Conservation (phyloP, 2,329 filamentous ascomycete species). For the Claviceps sp. region DNA sequence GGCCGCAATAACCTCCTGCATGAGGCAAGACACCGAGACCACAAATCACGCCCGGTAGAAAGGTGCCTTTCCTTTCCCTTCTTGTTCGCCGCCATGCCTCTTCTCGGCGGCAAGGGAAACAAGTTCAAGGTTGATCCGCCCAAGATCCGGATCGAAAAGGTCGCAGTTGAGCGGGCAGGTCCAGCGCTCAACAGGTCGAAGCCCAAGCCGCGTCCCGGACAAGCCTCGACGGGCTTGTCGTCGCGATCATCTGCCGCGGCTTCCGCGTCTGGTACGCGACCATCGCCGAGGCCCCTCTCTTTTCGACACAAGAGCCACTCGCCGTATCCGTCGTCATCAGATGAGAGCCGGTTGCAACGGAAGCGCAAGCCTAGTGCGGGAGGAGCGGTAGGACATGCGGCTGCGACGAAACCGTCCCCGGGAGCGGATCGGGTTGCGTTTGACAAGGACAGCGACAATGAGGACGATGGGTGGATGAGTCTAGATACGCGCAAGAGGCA, state of each 20-base stretch:
- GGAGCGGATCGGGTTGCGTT: slow-evolving; percentile 35
- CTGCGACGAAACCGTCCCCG: slow-evolving; percentile 24
- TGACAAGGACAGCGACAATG: slow-evolving; percentile 36
- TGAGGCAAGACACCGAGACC: too few species aligned
- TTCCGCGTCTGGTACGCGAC: slow-evolving; percentile 13
- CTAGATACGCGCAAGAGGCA: slow-evolving; percentile 35
- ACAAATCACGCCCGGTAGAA: too few species aligned
- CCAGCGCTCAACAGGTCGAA: slow-evolving; percentile 24
- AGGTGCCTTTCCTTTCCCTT: background rate
- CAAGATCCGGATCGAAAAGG: slow-evolving; percentile 39
- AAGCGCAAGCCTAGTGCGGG: slow-evolving; percentile 33
- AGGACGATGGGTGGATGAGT: slow-evolving; percentile 39
- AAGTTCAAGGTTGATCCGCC: slow-evolving; percentile 39
- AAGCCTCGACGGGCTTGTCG: slow-evolving; percentile 8
- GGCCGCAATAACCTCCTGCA: too few species aligned
- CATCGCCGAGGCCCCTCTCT: slow-evolving; percentile 26
- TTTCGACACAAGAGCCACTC: slow-evolving; percentile 27
- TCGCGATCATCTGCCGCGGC: slow-evolving; percentile 18
- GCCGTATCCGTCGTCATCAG: slow-evolving; percentile 27
- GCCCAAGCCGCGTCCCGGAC: slow-evolving; percentile 17
- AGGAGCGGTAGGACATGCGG: slow-evolving; percentile 8
- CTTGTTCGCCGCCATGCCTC: slow-evolving; percentile 18
- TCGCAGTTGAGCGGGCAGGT: slow-evolving; percentile 26
- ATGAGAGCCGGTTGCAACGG: slow-evolving; percentile 24
- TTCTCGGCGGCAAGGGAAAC: slow-evolving; percentile 28